phyloP scores from a whole-genome alignment of 2,329 filamentous ascomycete genomes.

The Sporothrix brasiliensis region DNA sequence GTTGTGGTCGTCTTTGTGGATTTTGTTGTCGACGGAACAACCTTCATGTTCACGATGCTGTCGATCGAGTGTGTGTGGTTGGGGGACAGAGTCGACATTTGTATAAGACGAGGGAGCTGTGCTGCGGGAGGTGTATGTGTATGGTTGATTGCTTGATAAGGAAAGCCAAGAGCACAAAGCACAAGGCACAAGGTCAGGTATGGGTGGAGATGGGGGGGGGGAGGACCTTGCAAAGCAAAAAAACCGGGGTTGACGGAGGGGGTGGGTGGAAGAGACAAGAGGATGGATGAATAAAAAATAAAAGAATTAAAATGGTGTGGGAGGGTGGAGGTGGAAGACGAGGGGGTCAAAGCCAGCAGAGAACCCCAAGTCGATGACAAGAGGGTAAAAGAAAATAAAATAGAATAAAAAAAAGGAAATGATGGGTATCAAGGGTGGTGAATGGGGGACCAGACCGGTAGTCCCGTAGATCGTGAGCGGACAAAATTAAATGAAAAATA shows the following conservation, averaged over 20 bases:
- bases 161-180: constrained; percentile 20
- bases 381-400: not conserved
- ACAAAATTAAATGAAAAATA: constrained; percentile 9
- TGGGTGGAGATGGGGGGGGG: constrained; percentile 9
- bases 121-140: constrained; percentile 33
- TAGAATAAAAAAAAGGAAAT: constrained; percentile 7
- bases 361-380: constrained; percentile 24
- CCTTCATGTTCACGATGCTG: constrained; percentile 48
- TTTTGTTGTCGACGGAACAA: constrained; percentile 27
- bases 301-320: constrained; percentile 12
- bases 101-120: constrained; percentile 44
- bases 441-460: constrained; percentile 33
- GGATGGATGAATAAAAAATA: constrained; percentile 6
- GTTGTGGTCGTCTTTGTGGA: constrained; percentile 41
- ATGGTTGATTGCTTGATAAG: constrained; percentile 29
- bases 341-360: constrained; percentile 35
- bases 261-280: constrained; percentile 31
- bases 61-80: constrained; percentile 49
- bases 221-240: constrained; percentile 37
- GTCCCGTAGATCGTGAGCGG: constrained; percentile 25
- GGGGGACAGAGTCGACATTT: constrained; percentile 71
- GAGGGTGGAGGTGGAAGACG: constrained; percentile 35
- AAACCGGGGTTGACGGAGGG: constrained; percentile 35
- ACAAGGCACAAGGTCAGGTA: constrained; percentile 4
- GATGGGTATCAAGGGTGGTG: constrained; percentile 29